Percentiles rank a stretch among this genome's conserved stretches.
Conservation (phyloP, 2,329 filamentous ascomycete species). For the Cladosporium phlei region DNA sequence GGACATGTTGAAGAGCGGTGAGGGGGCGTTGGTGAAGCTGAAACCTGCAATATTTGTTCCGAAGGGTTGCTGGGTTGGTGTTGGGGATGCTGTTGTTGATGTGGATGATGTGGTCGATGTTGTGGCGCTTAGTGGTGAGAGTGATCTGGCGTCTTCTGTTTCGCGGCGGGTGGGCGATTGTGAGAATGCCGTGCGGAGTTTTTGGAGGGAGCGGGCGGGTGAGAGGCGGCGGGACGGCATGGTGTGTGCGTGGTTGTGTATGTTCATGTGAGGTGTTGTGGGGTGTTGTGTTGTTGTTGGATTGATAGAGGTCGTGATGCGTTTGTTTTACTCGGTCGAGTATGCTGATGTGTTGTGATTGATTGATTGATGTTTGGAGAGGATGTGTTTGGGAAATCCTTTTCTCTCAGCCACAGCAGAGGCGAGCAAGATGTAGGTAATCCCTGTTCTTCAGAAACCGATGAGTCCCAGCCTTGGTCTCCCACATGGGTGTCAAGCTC, state of each 20-base stretch:
- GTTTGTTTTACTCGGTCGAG: no score
- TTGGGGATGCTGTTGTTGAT: constrained; percentile 13
- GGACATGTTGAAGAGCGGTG: not conserved
- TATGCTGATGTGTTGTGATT: no score
- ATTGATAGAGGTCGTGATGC: no score
- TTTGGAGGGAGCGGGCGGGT: constrained; percentile 25
- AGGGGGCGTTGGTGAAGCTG: constrained; percentile 19
- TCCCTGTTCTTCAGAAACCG: no score
- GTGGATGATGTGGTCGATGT: not conserved
- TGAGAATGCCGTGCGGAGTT: constrained; percentile 25
- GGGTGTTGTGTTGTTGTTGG: constrained; percentile 4
- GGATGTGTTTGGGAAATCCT: no score
- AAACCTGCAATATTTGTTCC: constrained; percentile 19
- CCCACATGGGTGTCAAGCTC: no score
- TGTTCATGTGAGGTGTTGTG: constrained; percentile 9
- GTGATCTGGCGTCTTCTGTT: not conserved
- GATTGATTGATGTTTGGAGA: no score
- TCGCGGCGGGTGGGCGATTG: not conserved
- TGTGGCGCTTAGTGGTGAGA: not conserved
- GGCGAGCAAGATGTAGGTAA: no score
- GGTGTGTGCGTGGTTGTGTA: not conserved
- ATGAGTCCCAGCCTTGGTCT: no score
- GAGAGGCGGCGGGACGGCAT: constrained; percentile 20
- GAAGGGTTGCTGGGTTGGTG: constrained; percentile 13
- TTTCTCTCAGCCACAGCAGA: no score